phyloP scores from a whole-genome alignment of 257 asterid species.

The Cinchona pubescens region DNA sequence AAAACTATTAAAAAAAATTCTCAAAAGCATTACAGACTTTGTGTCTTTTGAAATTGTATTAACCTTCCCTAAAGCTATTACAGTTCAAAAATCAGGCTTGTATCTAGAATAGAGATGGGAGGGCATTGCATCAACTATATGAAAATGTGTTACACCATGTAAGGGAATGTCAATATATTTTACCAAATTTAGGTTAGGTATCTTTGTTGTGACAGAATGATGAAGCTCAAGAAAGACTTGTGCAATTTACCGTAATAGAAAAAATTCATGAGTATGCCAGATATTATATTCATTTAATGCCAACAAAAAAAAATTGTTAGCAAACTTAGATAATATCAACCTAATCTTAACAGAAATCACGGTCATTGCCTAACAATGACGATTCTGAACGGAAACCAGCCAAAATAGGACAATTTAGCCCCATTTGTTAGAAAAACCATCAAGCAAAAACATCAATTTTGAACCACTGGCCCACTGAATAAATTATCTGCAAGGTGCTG shows the following conservation, averaged over 20 bases:
- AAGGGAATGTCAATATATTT: not conserved
- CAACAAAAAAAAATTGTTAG: not conserved
- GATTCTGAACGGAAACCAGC: not conserved
- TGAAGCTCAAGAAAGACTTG: not conserved
- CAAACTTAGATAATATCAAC: not conserved
- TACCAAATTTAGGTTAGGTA: not conserved
- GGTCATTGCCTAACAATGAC: not conserved
- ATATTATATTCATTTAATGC: not conserved
- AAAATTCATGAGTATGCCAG: not conserved
- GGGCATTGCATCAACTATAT: not conserved
- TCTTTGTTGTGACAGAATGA: too few species aligned
- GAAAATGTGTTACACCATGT: not conserved
- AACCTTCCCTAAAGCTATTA: not conserved
- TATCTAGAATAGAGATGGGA: not conserved
- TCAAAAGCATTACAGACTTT: not conserved
- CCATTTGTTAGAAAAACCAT: not conserved
- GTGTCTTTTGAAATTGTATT: not conserved
- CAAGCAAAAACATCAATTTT: not conserved
- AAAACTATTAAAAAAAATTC: too few species aligned
- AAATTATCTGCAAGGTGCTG: not conserved
- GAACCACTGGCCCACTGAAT: not conserved
- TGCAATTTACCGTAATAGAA: not conserved
- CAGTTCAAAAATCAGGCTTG: not conserved
- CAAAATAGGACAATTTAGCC: not conserved
- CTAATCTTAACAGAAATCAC: not conserved